phyloP scores from a whole-genome alignment of 2,329 filamentous ascomycete genomes.

The Mollisiaceae sp. region DNA sequence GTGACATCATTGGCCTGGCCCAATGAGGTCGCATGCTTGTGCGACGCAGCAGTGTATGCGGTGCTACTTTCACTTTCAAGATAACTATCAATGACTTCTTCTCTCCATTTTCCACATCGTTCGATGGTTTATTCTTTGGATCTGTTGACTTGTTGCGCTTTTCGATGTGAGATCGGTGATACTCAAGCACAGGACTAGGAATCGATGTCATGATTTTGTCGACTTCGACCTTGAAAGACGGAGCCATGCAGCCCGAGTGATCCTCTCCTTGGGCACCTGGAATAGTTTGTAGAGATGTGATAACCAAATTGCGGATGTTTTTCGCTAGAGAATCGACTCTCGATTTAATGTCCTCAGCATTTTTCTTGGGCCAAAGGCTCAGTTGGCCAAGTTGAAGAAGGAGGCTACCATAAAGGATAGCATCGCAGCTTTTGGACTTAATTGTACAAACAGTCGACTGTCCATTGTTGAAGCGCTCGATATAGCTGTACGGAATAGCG shows the following conservation, averaged over 20 bases:
- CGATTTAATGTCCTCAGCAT: neutral
- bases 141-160: neutral
- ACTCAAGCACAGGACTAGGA: neutral
- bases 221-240: neutral
- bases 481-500: neutral
- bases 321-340: neutral
- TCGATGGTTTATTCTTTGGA: neutral
- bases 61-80: neutral
- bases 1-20: no score
- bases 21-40: no score
- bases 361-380: conserved; percentile 10
- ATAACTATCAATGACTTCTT: neutral
- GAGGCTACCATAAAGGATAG: conserved; percentile 6
- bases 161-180: neutral
- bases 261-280: neutral
- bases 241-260: neutral
- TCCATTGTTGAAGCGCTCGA: conserved; percentile 2
- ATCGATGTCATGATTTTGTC: neutral
- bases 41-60: no score
- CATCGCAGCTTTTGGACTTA: conserved; percentile 5
- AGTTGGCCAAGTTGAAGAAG: neutral
- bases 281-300: neutral
- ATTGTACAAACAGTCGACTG: neutral
- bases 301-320: neutral
- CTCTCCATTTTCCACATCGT: neutral